Base-by-base conservation (phyloP, 1,139 yeast genomes). In the Meyerozyma sp. region DNA sequence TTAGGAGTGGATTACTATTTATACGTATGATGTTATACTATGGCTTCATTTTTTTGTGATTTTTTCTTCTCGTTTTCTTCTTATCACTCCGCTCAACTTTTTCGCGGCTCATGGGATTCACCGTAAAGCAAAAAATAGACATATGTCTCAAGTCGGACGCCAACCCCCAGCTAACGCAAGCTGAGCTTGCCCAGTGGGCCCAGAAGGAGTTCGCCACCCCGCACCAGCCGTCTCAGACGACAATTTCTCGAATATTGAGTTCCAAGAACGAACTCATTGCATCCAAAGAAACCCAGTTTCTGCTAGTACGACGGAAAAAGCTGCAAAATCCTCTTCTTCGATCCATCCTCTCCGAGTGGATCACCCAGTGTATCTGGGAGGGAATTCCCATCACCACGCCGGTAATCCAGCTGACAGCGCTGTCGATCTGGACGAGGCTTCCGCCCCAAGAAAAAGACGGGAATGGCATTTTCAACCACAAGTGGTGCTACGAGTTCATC, bases 131-230 rank as follows among this genome's bases (percentile, higher is more conserved):
- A 52, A 79, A 82, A 60, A 81, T 81, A 36, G 85, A 80, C 52
- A 80, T 82, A 44, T 81, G 86, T 54, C 72, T 82, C 42, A 79
- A 81, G 70, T 79, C 85, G 16, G 86, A 81, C 57, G 67, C 82
- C 16, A 76, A 79, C 50, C 86, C 86, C 1, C 73, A 73, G 29
- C 79, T 82, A 85, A 81, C 86, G 2, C 88, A 82, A 56, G 69
- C 73, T n/a, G 85, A 81, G 50, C 58, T 82, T 41, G 88, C 87
- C 1, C 57, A 62, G 32, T 82, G 88, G 88, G 86, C 86, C 0
- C 75, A 76, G 58, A 63, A 65, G 28, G 68, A 77, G 32, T 79
- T 79, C 55, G 77, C 76, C 36, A 62, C 79, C 3, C 58, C 64
- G 1, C 77, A 67, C 49, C 74, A 81, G 2, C 86, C 87, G 0